Evolutionary conservation across 2,329 filamentous ascomycete species (phyloP).

Genomic region (Diaporthe humulicola): DNA sequence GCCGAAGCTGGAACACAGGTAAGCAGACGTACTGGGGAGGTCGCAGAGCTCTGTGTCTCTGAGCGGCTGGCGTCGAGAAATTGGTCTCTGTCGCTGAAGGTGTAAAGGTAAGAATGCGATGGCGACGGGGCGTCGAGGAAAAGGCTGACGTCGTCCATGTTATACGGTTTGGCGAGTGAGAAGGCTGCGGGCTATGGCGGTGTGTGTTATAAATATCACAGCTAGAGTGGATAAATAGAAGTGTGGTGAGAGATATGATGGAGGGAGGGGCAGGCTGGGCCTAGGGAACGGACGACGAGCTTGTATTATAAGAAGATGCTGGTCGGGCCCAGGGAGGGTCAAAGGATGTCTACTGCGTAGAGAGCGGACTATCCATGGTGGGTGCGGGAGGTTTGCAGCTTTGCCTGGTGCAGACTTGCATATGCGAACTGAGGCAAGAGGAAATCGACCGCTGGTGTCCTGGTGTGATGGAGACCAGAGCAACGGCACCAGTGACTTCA

Average conservation of each 20-base stretch:
- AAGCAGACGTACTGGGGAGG: conserved; percentile 50
- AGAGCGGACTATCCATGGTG: conserved; percentile 19
- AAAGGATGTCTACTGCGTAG: conserved; percentile 16
- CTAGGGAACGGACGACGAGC: conserved; percentile 12
- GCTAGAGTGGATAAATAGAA: neutral
- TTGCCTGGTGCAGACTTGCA: conserved; percentile 15
- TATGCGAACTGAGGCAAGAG: conserved; percentile 24
- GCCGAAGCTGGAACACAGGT: neutral
- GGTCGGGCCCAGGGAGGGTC: neutral
- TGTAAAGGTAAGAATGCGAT: conserved; percentile 49
- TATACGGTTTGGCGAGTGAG: neutral
- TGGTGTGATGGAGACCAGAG: conserved; percentile 13
- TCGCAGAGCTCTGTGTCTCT: conserved; percentile 53
- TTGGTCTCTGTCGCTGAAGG: conserved; percentile 53
- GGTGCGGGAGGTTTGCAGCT: conserved; percentile 14
- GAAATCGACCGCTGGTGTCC: conserved; percentile 16
- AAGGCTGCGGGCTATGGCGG: conserved; percentile 3
- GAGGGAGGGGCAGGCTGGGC: neutral
- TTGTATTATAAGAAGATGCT: conserved; percentile 35
- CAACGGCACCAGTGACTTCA: conserved; percentile 25
- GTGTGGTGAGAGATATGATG: conserved; percentile 16
- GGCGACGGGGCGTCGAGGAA: conserved; percentile 51
- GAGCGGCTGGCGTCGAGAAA: conserved; percentile 52
- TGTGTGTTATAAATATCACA: conserved; percentile 22
- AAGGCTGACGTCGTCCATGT: conserved; percentile 50